Evolutionary conservation across 805 yeast genomes (phyloP).

Genomic region (Wickerhamiella alocasiicola): DNA sequence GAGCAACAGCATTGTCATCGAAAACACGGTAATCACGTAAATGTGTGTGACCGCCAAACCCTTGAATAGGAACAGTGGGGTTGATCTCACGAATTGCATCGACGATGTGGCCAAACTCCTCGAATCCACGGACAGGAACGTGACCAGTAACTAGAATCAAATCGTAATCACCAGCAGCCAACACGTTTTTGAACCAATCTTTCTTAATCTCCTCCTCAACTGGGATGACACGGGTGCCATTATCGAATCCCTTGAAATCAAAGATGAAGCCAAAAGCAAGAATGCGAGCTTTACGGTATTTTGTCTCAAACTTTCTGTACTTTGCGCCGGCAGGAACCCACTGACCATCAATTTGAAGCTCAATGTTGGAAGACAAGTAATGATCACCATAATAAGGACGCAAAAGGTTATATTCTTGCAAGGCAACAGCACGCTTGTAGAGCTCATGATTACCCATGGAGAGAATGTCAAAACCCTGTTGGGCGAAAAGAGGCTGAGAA

Average conservation of each 20-base stretch:
- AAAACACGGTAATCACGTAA: conserved; percentile 66
- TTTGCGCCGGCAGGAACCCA: conserved; percentile 58
- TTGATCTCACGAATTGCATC: conserved; percentile 40
- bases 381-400: conserved; percentile 44
- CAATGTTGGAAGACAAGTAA: conserved; percentile 41
- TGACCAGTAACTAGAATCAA: conserved; percentile 65
- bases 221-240: conserved; percentile 51
- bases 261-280: conserved; percentile 71
- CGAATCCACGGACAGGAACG: conserved; percentile 54
- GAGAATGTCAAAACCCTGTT: conserved; percentile 56
- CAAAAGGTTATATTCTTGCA: conserved; percentile 49
- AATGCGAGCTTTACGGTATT: conserved; percentile 37
- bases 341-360: conserved; percentile 27
- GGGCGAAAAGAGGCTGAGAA: conserved; percentile 50
- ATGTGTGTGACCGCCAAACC: conserved; percentile 92
- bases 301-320: conserved; percentile 54
- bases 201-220: conserved; percentile 41
- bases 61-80: conserved; percentile 60
- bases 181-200: conserved; percentile 50
- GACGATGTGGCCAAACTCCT: conserved; percentile 40
- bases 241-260: conserved; percentile 52
- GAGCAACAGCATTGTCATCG: conserved; percentile 55
- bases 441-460: conserved; percentile 90
- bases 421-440: conserved; percentile 51
- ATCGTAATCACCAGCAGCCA: conserved; percentile 39